Percentiles rank a stretch among this genome's conserved stretches.
These are phyloP conservation scores for Ganoderma multipileum DNA, from an alignment of 1,284 basidiomycete genomes.

Conservation along the genomic window DNA sequence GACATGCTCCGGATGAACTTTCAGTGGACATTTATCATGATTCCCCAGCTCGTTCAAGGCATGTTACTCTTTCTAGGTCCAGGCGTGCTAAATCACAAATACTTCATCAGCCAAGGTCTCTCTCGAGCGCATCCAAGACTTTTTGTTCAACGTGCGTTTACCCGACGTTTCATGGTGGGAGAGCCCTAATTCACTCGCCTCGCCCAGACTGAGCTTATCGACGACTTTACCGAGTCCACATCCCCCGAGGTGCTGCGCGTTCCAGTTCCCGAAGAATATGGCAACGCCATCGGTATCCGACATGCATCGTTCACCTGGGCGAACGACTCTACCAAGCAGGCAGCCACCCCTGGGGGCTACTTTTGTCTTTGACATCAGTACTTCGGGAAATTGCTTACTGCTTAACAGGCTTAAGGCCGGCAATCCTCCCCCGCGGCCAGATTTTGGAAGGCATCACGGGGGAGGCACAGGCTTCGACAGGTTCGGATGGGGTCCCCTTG, in stretches of 20 bases:
- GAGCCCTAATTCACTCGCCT: neutral
- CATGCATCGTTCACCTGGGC: conserved; percentile 53
- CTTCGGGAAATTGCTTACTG: too few species aligned
- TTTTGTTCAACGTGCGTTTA: conserved; percentile 47
- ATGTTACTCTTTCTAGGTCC: neutral
- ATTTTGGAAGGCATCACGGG: too few species aligned
- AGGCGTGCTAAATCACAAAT: neutral
- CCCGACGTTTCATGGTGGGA: conserved; percentile 12
- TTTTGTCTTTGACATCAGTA: too few species aligned
- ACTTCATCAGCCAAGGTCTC: conserved; percentile 47
- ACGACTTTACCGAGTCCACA: conserved; percentile 46
- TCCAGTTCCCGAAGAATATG: conserved; percentile 21
- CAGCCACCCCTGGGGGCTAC: conserved; percentile 36
- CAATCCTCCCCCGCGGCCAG: too few species aligned
- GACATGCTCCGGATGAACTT: conserved; percentile 45
- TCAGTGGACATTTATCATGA: conserved; percentile 39
- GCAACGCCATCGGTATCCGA: conserved; percentile 48
- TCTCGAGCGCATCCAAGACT: conserved; percentile 53
- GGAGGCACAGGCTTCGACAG: too few species aligned
- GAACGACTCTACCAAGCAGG: conserved; percentile 32
- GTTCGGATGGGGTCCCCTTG: too few species aligned
- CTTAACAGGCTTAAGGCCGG: too few species aligned
- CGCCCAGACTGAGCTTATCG: conserved; percentile 55
- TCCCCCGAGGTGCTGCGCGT: neutral
- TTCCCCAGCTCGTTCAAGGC: conserved; percentile 41